These are phyloP conservation scores for Solanum okadae DNA, from an alignment of 257 asterid species.

Conservation along the genomic window DNA sequence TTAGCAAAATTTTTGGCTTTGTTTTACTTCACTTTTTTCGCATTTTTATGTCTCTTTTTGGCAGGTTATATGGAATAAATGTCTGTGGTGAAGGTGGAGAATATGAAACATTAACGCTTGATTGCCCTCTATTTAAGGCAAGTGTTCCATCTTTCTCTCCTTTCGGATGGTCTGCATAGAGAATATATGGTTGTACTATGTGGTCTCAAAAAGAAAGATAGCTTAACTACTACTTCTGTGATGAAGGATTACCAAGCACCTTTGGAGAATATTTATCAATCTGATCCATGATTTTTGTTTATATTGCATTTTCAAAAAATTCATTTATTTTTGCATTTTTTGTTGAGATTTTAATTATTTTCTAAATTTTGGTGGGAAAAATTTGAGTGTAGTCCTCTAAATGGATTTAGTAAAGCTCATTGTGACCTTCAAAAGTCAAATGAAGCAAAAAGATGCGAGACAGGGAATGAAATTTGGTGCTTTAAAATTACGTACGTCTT, in stretches of 20 bases:
- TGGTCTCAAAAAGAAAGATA: background rate
- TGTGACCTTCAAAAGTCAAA: background rate
- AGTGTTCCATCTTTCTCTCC: constrained; percentile 13
- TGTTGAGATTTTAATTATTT: background rate
- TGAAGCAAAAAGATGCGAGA: background rate
- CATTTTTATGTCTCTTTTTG: constrained; percentile 1
- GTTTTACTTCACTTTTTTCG: constrained; percentile 7
- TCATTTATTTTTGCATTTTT: background rate
- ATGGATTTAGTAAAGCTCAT: background rate
- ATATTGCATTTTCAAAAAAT: background rate
- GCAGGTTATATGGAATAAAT: constrained; percentile 87
- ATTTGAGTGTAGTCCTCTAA: background rate
- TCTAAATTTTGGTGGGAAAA: background rate
- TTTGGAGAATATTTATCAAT: background rate
- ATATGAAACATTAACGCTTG: constrained; percentile 92
- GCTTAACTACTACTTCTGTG: background rate
- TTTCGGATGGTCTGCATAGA: background rate
- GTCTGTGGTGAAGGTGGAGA: constrained; percentile 99
- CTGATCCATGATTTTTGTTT: background rate
- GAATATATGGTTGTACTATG: background rate
- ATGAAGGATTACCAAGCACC: background rate
- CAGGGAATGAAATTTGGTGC: background rate
- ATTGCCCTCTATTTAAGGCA: constrained; percentile 91
- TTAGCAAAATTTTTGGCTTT: background rate
- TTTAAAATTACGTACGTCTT: background rate